These are phyloP conservation scores for Beauveria sp. DNA, from an alignment of 2,329 filamentous ascomycete genomes.

Conservation along the genomic window DNA sequence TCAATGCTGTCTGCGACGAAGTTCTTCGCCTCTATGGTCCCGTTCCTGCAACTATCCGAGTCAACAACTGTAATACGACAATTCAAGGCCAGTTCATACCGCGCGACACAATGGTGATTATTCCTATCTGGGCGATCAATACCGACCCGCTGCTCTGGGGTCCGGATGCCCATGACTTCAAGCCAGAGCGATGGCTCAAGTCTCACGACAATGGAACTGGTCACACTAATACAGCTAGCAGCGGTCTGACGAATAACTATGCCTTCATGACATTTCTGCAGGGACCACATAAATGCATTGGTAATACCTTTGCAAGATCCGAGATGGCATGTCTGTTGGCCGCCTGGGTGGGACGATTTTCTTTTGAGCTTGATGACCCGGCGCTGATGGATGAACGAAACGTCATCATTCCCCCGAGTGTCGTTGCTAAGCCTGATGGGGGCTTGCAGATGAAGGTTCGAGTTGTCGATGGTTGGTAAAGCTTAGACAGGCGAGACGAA, in stretches of 20 bases:
- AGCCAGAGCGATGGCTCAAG: slow-evolving; percentile 29
- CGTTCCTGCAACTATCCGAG: slow-evolving; percentile 24
- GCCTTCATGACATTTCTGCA: slow-evolving; percentile 77
- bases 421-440: slow-evolving; percentile 2
- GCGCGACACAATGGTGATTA: slow-evolving; percentile 25
- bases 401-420: not conserved
- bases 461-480: slow-evolving; percentile 11
- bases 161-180: slow-evolving; percentile 25
- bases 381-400: slow-evolving; percentile 41
- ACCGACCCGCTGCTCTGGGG: slow-evolving; percentile 28
- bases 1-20: slow-evolving; percentile 58
- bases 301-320: slow-evolving; percentile 68
- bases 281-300: slow-evolving; percentile 80
- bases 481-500: no score
- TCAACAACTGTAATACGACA: slow-evolving; percentile 21
- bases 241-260: slow-evolving; percentile 66
- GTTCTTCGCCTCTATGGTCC: slow-evolving; percentile 33
- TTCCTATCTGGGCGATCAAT: slow-evolving; percentile 24
- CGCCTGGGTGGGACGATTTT: slow-evolving; percentile 67
- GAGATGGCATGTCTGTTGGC: slow-evolving; percentile 83
- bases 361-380: slow-evolving; percentile 48
- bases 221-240: not conserved
- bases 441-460: slow-evolving; percentile 8
- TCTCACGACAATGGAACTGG: slow-evolving; percentile 12
- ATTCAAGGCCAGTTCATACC: slow-evolving; percentile 27